phyloP scores from a whole-genome alignment of 202 grass and related monocot species.

The Carex sylvatica region DNA sequence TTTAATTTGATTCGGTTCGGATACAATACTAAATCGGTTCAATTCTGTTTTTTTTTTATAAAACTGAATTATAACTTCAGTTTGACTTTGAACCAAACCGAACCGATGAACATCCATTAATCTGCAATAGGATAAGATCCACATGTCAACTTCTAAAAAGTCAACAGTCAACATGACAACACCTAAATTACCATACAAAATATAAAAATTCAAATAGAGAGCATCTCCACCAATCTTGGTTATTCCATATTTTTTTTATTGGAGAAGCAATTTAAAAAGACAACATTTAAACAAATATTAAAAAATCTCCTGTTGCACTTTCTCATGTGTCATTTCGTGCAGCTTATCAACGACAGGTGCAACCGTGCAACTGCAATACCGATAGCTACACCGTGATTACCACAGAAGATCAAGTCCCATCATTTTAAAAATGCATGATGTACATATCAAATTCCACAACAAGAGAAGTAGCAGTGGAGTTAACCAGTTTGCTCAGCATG shows the following conservation, averaged over 20 bases:
- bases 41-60: too few species aligned
- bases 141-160: neutral
- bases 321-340: neutral
- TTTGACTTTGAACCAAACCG: too few species aligned
- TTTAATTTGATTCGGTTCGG: too few species aligned
- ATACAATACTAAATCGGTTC: too few species aligned
- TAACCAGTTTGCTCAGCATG: slow-evolving; percentile 44
- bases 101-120: too few species aligned
- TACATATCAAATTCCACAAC: slow-evolving; percentile 62
- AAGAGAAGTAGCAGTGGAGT: slow-evolving; percentile 32
- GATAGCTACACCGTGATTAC: neutral
- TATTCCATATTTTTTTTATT: neutral
- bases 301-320: neutral
- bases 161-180: neutral
- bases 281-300: neutral
- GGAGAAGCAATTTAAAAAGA: neutral
- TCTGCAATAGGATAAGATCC: neutral
- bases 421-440: slow-evolving; percentile 28
- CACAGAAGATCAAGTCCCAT: neutral
- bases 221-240: slow-evolving; percentile 10
- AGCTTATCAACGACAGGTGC: neutral
- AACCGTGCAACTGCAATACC: too few species aligned
- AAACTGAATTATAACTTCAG: too few species aligned
- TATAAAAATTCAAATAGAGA: neutral
- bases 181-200: neutral